phyloP scores from a whole-genome alignment of 139 green algal species.

The Picochlorum sp. region DNA sequence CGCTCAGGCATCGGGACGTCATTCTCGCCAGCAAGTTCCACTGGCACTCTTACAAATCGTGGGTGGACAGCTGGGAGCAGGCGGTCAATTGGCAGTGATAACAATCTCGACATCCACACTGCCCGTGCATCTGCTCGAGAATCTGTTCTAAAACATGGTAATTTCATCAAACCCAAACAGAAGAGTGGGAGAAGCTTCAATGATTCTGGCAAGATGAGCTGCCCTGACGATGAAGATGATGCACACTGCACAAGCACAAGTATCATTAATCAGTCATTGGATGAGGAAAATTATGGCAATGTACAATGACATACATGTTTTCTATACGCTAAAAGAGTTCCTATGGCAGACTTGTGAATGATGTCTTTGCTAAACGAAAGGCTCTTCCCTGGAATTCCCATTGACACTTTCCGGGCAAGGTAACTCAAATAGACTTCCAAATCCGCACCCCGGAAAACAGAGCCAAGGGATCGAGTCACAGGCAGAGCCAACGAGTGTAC shows the following conservation, averaged over 20 bases:
- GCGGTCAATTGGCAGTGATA: slow-evolving; percentile 36
- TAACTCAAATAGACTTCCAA: slow-evolving; percentile 63
- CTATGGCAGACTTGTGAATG: slow-evolving; percentile 34
- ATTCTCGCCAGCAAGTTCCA: background rate
- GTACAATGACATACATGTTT: slow-evolving; percentile 31
- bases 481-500: slow-evolving; percentile 77
- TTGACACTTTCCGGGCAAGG: slow-evolving; percentile 20
- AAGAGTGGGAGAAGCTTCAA: slow-evolving; percentile 88
- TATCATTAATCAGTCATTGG: background rate
- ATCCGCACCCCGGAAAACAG: slow-evolving; percentile 75
- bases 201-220: slow-evolving; percentile 88
- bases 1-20: slow-evolving; percentile 15
- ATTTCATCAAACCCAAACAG: slow-evolving; percentile 67
- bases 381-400: slow-evolving; percentile 23
- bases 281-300: background rate
- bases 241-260: background rate
- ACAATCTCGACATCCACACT: slow-evolving; percentile 44
- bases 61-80: slow-evolving; percentile 55
- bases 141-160: slow-evolving; percentile 44
- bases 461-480: slow-evolving; percentile 46
- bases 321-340: slow-evolving; percentile 56
- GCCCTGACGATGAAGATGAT: slow-evolving; percentile 28
- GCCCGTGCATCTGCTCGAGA: slow-evolving; percentile 26
- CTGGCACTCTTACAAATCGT: slow-evolving; percentile 50
- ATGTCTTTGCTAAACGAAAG: slow-evolving; percentile 46